phyloP scores from a whole-genome alignment of 192 early-diverging fungal genomes.

The Coemansia sp. region DNA sequence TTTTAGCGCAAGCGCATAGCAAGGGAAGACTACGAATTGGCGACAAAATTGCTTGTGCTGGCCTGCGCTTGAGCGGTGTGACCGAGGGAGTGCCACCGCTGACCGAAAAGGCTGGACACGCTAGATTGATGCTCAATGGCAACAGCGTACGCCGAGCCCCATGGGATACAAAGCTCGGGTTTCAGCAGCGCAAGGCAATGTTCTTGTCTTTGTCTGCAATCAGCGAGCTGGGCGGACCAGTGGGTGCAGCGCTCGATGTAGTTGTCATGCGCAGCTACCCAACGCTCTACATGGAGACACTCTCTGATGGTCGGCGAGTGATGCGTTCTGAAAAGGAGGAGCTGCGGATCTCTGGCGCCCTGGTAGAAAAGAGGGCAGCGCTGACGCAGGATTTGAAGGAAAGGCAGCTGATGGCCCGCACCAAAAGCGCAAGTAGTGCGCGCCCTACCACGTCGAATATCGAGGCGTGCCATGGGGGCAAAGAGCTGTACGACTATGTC shows the following conservation, averaged over 20 bases:
- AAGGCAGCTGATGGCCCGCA: neutral
- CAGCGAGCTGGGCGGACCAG: constrained; percentile 19
- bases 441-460: neutral
- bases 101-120: constrained; percentile 9
- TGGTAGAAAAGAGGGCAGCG: constrained; percentile 5
- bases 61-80: constrained; percentile 14
- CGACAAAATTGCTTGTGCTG: constrained; percentile 42
- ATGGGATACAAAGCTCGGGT: constrained; percentile 41
- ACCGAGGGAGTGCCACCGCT: constrained; percentile 28
- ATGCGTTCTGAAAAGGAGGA: constrained; percentile 36
- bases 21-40: constrained; percentile 26
- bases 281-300: constrained; percentile 31
- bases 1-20: constrained; percentile 14
- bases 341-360: constrained; percentile 6
- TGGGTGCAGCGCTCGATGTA: constrained; percentile 41
- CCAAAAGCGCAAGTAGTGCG: neutral
- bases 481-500: constrained; percentile 8
- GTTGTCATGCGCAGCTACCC: constrained; percentile 41
- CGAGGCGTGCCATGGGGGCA: constrained; percentile 3
- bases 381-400: constrained; percentile 15
- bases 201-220: constrained; percentile 32
- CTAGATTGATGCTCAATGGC: constrained; percentile 14
- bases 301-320: constrained; percentile 14
- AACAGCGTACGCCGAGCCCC: constrained; percentile 39
- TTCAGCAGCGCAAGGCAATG: constrained; percentile 11